Evolutionary conservation across 2,329 filamentous ascomycete genomes (phyloP), one percentile per base, ranked within the genome.

Genomic region (Alternaria sp.): DNA sequence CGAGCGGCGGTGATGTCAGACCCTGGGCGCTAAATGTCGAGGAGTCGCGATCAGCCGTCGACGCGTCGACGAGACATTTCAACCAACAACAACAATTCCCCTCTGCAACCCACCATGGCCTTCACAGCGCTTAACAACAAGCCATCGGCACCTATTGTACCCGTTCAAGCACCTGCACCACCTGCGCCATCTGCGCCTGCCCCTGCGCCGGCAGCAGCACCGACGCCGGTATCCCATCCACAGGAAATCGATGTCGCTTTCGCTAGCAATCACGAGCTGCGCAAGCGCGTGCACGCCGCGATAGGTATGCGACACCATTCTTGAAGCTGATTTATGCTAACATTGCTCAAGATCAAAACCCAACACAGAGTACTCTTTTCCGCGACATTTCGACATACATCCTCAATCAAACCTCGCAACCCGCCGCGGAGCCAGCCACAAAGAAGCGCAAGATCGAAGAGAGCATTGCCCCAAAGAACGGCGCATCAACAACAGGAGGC

Each of bases 361-460:
- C 78, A 2, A 67, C 71, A 3, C 76, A 78, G 49, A 73, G 64
- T 55, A 69, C 68, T 6, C 73, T 80, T 15, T 79, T 80, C 57
- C 74, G 74, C 68, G 78, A 79, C 62, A 79, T 80, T 19, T 79
- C 77, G 11, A 72, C 71, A 6, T 79, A 74, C 23, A 79, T 80
- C 10, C 66, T 80, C 15, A 69, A 69, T 21, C 72, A 73, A 46
- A 50, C 69, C 1, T 69, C 74, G 25, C 72, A 72, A 21, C 45
- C 65, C 25, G 15, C 71, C 3, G 51, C 54, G 40, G 74, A 78
- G 57, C 77, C 76, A 9, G 70, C 73, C 15, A 66, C 75, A 2
- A 81, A 81, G 70, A 81, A 81, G 65, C 78, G 80, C 58, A 81
- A 80, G 63, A 58, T 81, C 6, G 78, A 80, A 7, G 72, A 75